Evolutionary conservation across 352 stramenopile genomes (phyloP), one percentile per base, ranked within the genome.

Genomic region (Blastocystis sp.): DNA sequence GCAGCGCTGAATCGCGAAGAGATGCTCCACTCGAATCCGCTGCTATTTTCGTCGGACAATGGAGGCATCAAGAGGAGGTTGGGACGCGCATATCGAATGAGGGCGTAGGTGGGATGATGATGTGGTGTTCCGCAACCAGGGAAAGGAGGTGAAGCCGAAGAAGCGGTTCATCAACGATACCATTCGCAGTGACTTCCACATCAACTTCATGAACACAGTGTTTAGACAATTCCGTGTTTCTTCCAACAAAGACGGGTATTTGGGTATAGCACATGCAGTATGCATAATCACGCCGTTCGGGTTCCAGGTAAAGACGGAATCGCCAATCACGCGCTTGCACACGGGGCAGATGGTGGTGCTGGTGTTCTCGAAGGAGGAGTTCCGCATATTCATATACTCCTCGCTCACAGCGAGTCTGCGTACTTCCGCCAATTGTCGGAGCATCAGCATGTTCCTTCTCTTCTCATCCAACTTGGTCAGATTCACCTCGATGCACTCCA

Each of bases 151-250:
- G 90, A 91, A 96, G 57, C 95, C 94, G 90, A 91, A 92, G 74
- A 98, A 98, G 90, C 93, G 96, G 79, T 99, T 99, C 91, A 98
- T 99, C 90, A 99, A 99, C 91, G 97, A 99, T 91, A 99, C 97
- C 7, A 97, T 99, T 84, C 93, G 97, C 77, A 99, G 98, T 92
- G 96, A 99, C 90, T 99, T 99, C 90, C 97, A 99, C 91, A 95
- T 95, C 76, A 92, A 95, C 80, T 99, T 99, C 91, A 90, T 99
- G 77, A 98, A 96, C 90, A 98, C 69, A 98, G 91, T 99, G 6
- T 79, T 79, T 34, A 62, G 52, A 34, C 60, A 24, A 79, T 64
- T 57, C 48, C 48, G 43, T 79, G 69, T 79, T 79, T 79, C 42
- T 79, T 60, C 10, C 21, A 9, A 34, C 28, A 34, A 34, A 34